Base-by-base conservation (phyloP, 2,329 filamentous ascomycete species). In the Aspergillus brasiliensis region DNA sequence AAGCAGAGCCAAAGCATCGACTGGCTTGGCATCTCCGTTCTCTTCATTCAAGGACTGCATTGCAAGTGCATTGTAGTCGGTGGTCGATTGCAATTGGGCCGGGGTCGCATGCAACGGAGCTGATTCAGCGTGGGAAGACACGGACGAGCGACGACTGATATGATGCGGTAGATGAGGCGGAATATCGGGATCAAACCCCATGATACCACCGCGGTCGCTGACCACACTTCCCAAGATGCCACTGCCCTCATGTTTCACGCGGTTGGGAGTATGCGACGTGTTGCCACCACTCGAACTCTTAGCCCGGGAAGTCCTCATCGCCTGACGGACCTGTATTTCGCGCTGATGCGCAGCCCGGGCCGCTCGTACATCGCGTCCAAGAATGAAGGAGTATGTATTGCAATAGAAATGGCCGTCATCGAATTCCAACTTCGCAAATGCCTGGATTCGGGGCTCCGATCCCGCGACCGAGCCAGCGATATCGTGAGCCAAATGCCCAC, bases 371-470 rank as follows among this genome's bases (percentile, higher is more conserved):
- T 88, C 86, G 70, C 86, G 83, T 44, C 85, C 86, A n/a, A 89
- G 77, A 53, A 86, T 82, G 58, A 88, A 83, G 28, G 84, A 82
- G 66, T 85, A 85, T 5, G 85, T 88, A 63, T 84, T 86, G 75
- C 88, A 84, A 69, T 87, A 88, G 70, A 86, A 88, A 68, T 86
- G 84, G 56, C 86, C 86, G 73, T 89, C 86, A 54, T 84, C 81
- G 70, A 89, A 88, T 67, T 84, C 83, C 49, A 89, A 78, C 70
- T 87, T 86, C 42, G 86, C 86, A 73, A 85, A 88, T 34, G 85
- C 86, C 64, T 84, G 81, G 61, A 86, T 83, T 51, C 75, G 72
- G 48, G 77, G 77, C 61, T 79, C 77, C 1, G 77, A 78, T 15
- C 76, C 77, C 17, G 72, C 69, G 31, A 74, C 66, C n/a, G 77